phyloP scores from a whole-genome alignment of 2,329 filamentous ascomycete genomes.

The Penicillium italicum region DNA sequence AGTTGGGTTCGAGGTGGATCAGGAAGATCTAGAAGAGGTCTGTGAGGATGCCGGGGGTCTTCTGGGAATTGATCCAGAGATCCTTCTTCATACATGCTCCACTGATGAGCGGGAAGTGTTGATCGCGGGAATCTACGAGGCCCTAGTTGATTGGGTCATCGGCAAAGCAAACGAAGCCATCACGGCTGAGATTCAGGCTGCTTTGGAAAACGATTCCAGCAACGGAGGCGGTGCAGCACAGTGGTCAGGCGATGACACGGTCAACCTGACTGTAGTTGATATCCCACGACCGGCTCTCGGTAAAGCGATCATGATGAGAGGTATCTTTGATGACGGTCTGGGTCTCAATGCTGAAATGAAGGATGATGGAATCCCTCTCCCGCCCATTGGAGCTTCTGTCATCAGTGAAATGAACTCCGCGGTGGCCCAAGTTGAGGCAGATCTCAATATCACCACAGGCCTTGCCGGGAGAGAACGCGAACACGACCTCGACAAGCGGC shows the following conservation, averaged over 20 bases:
- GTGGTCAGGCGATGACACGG: conserved; percentile 70
- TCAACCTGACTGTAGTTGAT: conserved; percentile 84
- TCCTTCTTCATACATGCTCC: conserved; percentile 72
- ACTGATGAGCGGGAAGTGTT: conserved; percentile 80
- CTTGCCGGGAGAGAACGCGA: conserved; percentile 68
- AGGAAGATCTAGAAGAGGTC: conserved; percentile 76
- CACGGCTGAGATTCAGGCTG: conserved; percentile 65
- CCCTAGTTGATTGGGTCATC: conserved; percentile 92
- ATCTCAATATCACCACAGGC: conserved; percentile 71
- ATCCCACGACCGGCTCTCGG: conserved; percentile 75
- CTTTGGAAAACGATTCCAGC: conserved; percentile 62
- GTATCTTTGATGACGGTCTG: conserved; percentile 84
- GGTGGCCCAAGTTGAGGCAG: conserved; percentile 69
- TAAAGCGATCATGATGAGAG: conserved; percentile 83
- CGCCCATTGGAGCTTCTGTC: conserved; percentile 72
- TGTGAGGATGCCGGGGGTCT: conserved; percentile 88
- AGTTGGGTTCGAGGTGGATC: conserved; percentile 76
- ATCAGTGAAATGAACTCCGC: conserved; percentile 83
- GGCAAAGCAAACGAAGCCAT: conserved; percentile 84
- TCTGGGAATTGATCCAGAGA: conserved; percentile 80
- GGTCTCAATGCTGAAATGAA: conserved; percentile 98
- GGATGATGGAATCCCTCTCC: conserved; percentile 80
- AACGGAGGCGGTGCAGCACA: conserved; percentile 64
- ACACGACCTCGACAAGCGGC: conserved; percentile 73
- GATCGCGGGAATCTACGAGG: conserved; percentile 85